Evolutionary conservation across 805 yeast species (phyloP).

Genomic region (Myxozyma nipponensis): DNA sequence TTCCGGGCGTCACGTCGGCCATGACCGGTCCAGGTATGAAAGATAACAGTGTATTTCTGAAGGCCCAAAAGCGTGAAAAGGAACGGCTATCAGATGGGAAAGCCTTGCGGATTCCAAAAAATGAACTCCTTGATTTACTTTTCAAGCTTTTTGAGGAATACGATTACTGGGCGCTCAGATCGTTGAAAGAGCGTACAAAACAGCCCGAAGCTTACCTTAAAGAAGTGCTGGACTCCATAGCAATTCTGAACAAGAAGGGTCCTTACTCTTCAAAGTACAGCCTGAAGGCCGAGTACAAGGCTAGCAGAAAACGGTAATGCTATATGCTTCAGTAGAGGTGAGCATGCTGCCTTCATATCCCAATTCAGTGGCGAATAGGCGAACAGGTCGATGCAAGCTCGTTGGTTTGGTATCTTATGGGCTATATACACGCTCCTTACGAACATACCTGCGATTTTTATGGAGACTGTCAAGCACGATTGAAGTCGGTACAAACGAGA

Average conservation of each 20-base stretch:
- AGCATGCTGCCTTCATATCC: background rate
- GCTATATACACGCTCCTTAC: too few species aligned
- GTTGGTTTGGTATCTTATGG: background rate
- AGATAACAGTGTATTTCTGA: constrained; percentile 65
- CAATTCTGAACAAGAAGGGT: constrained; percentile 85
- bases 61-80: constrained; percentile 34
- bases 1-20: constrained; percentile 84
- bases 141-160: constrained; percentile 90
- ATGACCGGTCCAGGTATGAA: constrained; percentile 80
- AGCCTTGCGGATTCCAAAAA: constrained; percentile 90
- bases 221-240: constrained; percentile 86
- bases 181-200: constrained; percentile 84
- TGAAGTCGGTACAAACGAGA: too few species aligned
- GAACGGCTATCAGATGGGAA: constrained; percentile 59
- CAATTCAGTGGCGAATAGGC: too few species aligned
- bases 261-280: constrained; percentile 93
- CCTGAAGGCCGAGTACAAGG: constrained; percentile 83
- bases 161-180: constrained; percentile 95
- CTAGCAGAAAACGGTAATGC: constrained; percentile 1
- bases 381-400: background rate
- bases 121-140: constrained; percentile 80
- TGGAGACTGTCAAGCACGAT: too few species aligned
- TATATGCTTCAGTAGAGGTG: background rate
- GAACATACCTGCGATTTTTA: too few species aligned
- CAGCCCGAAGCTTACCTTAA: constrained; percentile 92